phyloP scores from a whole-genome alignment of 208 protist species.

The Wallacemonas sp. region DNA sequence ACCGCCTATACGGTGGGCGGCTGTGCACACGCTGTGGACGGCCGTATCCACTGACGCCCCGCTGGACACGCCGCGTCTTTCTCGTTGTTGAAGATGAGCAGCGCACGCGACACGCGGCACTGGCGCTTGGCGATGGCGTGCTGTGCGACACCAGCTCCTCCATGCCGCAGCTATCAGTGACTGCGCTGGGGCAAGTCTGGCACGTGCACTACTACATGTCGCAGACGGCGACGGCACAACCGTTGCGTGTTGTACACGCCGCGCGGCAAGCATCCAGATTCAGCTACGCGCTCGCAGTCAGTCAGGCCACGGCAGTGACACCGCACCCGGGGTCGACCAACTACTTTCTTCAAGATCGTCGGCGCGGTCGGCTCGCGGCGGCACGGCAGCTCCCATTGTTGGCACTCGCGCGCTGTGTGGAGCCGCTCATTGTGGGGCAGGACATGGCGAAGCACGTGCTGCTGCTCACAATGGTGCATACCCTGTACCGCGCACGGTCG shows the following conservation, averaged over 20 bases:
- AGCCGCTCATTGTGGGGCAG: slow-evolving; percentile 60
- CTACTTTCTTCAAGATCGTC: neutral
- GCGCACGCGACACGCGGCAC: slow-evolving; percentile 6
- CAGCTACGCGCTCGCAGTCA: neutral
- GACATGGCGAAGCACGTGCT: slow-evolving; percentile 46
- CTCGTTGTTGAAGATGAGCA: slow-evolving; percentile 31
- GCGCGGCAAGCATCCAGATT: slow-evolving; percentile 16
- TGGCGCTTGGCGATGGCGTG: slow-evolving; percentile 16
- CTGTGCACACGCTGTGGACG: slow-evolving; percentile 23
- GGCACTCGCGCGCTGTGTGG: slow-evolving; percentile 20
- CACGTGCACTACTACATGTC: slow-evolving; percentile 41
- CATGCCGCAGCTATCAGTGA: slow-evolving; percentile 28
- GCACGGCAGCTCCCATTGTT: neutral
- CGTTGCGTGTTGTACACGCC: slow-evolving; percentile 52
- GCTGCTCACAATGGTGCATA: slow-evolving; percentile 52
- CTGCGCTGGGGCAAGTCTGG: slow-evolving; percentile 1
- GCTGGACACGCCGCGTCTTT: slow-evolving; percentile 29
- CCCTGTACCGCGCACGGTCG: slow-evolving; percentile 46
- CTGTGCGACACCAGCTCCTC: slow-evolving; percentile 27
- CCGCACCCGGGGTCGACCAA: neutral
- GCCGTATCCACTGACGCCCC: slow-evolving; percentile 27
- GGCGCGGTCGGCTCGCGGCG: neutral
- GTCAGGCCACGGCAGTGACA: neutral
- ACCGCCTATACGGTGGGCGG: slow-evolving; percentile 30
- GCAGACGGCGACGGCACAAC: slow-evolving; percentile 35